Percentiles rank a stretch among this genome's conserved stretches.
Evolutionary conservation across 768 basidiomycete species (phyloP).

Genomic region (Gelatoporia subvermispora): DNA sequence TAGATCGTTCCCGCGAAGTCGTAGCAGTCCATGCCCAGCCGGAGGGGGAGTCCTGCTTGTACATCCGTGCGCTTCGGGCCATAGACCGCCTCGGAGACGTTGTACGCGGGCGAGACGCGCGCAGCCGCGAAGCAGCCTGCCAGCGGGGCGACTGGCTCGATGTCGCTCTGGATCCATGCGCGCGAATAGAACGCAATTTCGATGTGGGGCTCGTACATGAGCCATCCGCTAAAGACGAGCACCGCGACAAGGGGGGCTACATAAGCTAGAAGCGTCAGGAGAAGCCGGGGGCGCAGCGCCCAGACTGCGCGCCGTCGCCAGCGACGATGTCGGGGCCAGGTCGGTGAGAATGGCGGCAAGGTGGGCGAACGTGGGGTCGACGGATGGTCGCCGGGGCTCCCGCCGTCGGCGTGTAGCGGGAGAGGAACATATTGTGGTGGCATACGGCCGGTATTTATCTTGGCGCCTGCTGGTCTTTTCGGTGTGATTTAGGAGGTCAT

Average conservation of each 20-base stretch:
- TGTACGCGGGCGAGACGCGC: slow-evolving; percentile 61
- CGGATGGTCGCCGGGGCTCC: neutral
- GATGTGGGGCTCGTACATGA: slow-evolving; percentile 77
- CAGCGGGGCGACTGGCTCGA: slow-evolving; percentile 60
- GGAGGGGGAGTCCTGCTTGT: slow-evolving; percentile 75
- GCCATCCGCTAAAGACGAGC: slow-evolving; percentile 42
- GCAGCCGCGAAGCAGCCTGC: slow-evolving; percentile 69
- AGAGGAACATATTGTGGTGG: neutral
- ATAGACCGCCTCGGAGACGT: slow-evolving; percentile 58
- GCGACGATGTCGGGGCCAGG: neutral
- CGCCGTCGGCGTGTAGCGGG: slow-evolving; percentile 1
- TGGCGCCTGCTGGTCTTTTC: too few species aligned
- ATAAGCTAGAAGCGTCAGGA: slow-evolving; percentile 16
- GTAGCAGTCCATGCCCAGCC: slow-evolving; percentile 85
- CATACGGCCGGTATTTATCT: too few species aligned
- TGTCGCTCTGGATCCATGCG: slow-evolving; percentile 68
- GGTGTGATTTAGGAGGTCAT: too few species aligned
- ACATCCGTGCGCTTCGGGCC: slow-evolving; percentile 64
- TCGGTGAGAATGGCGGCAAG: neutral
- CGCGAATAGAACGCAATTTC: slow-evolving; percentile 78
- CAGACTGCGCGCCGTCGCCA: slow-evolving; percentile 1
- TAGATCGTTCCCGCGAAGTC: slow-evolving; percentile 84
- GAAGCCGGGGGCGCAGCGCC: slow-evolving; percentile 10
- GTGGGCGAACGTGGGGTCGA: neutral
- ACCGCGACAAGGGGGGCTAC: slow-evolving; percentile 17